A percentile compares a stretch with the other conserved stretches of the same genome.
Conservation (phyloP, 2,329 filamentous ascomycete genomes). For the Rachicladosporium sp. region DNA sequence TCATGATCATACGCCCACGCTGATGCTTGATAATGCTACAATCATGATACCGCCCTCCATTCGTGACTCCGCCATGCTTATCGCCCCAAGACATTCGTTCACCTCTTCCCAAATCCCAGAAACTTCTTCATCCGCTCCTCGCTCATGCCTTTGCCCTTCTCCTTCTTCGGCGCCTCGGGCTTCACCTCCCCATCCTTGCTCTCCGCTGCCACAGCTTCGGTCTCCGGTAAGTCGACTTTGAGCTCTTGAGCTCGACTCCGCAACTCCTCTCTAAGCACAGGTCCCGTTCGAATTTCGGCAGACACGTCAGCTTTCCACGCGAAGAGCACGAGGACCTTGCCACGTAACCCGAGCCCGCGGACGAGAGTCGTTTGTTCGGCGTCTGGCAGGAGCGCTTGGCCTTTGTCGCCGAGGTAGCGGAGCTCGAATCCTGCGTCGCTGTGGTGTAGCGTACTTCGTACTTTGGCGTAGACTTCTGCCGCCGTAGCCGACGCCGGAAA, state of each 20-base stretch:
- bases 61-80: no score
- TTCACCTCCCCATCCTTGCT: slow-evolving; percentile 11
- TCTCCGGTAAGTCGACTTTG: slow-evolving; percentile 43
- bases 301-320: slow-evolving; percentile 57
- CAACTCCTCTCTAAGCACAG: slow-evolving; percentile 48
- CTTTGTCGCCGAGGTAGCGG: slow-evolving; percentile 46
- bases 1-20: no score
- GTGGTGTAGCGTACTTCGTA: slow-evolving; percentile 57
- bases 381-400: slow-evolving; percentile 17
- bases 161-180: slow-evolving; percentile 19
- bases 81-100: background rate
- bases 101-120: slow-evolving; percentile 62
- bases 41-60: no score
- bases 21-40: no score
- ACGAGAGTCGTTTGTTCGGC: slow-evolving; percentile 46
- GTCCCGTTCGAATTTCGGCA: slow-evolving; percentile 40
- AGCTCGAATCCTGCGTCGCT: slow-evolving; percentile 56
- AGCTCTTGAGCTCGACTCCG: slow-evolving; percentile 54
- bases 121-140: slow-evolving; percentile 53
- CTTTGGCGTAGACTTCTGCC: slow-evolving; percentile 59
- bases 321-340: slow-evolving; percentile 62
- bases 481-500: slow-evolving; percentile 59
- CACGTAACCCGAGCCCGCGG: slow-evolving; percentile 55
- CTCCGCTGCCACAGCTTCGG: slow-evolving; percentile 5
- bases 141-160: slow-evolving; percentile 21